Conservation (phyloP, 2,329 filamentous ascomycete genomes). For the Atkinsonella texensis region DNA sequence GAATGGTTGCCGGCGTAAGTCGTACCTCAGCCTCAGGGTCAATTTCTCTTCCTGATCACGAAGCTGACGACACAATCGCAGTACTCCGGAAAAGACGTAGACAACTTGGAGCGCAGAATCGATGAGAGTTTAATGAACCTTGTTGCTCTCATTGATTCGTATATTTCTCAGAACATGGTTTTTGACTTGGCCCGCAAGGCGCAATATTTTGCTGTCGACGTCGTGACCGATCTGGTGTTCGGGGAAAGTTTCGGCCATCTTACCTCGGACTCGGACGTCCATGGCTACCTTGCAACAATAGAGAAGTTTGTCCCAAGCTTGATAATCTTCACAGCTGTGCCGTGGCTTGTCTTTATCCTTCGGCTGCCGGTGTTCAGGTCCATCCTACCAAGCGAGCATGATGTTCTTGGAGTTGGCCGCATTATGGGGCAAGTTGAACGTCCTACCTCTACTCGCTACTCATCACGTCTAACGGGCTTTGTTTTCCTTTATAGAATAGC, state of each 20-base stretch:
- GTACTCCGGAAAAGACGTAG: slow-evolving; percentile 39
- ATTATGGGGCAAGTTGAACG: slow-evolving; percentile 29
- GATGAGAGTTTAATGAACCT: slow-evolving; percentile 8
- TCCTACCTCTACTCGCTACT: not conserved
- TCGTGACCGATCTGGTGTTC: slow-evolving; percentile 41
- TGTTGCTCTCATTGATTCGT: slow-evolving; percentile 7
- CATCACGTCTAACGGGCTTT: not conserved
- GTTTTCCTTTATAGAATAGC: slow-evolving; percentile 22
- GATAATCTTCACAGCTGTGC: slow-evolving; percentile 10
- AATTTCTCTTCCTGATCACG: slow-evolving; percentile 8
- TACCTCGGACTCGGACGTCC: slow-evolving; percentile 33
- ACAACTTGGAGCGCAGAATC: slow-evolving; percentile 32
- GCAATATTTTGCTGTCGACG: slow-evolving; percentile 43
- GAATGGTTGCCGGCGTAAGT: slow-evolving; percentile 37
- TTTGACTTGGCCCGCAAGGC: slow-evolving; percentile 28
- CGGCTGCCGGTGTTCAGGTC: slow-evolving; percentile 27
- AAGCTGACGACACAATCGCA: slow-evolving; percentile 8
- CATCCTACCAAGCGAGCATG: slow-evolving; percentile 27
- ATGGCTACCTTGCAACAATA: slow-evolving; percentile 34
- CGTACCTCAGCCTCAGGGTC: not conserved
- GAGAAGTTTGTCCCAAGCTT: slow-evolving; percentile 11
- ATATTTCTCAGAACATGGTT: slow-evolving; percentile 5
- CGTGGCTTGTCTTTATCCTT: slow-evolving; percentile 20
- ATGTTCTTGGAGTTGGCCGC: slow-evolving; percentile 26
- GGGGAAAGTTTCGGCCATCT: slow-evolving; percentile 38